phyloP scores from a whole-genome alignment of 352 stramenopile genomes.

The Phytophthora podocarpi region DNA sequence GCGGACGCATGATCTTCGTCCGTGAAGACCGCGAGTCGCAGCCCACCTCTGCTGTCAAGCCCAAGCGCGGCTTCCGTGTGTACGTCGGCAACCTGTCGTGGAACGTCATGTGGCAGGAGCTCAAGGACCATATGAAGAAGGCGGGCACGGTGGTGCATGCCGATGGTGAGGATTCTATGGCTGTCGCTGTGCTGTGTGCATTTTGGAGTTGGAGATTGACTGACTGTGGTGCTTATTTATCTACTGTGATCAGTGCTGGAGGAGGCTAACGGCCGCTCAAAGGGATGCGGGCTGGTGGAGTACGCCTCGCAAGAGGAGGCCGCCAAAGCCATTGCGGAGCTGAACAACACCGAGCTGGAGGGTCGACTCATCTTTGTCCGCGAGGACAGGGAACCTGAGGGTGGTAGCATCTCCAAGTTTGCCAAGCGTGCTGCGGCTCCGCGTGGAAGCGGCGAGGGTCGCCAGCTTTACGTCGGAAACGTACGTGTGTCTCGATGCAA shows the following conservation, averaged over 20 bases:
- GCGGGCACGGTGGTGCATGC: constrained; percentile 82
- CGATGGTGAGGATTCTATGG: constrained; percentile 46
- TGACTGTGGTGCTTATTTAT: not conserved
- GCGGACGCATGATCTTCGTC: constrained; percentile 94
- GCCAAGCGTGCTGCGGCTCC: constrained; percentile 42
- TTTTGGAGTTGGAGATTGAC: not conserved
- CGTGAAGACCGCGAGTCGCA: constrained; percentile 91
- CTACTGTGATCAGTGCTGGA: constrained; percentile 57
- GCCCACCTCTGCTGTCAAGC: constrained; percentile 19
- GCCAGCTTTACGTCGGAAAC: constrained; percentile 79
- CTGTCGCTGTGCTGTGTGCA: not conserved
- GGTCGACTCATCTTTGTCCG: constrained; percentile 90
- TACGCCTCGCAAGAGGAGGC: constrained; percentile 78
- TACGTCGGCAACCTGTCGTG: constrained; percentile 94
- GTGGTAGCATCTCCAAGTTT: constrained; percentile 75
- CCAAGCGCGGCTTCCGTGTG: constrained; percentile 63
- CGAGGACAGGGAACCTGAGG: constrained; percentile 80
- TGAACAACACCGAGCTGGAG: constrained; percentile 94
- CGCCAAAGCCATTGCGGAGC: constrained; percentile 80
- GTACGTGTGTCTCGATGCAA: constrained; percentile 36
- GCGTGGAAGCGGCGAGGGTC: constrained; percentile 29
- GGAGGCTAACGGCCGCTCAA: constrained; percentile 89
- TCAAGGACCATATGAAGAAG: constrained; percentile 96
- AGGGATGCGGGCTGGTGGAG: constrained; percentile 86
- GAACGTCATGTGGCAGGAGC: constrained; percentile 93